Base-by-base conservation (phyloP, 306 rosid genomes). In the barrel medic (Medicago truncatula) region DNA sequence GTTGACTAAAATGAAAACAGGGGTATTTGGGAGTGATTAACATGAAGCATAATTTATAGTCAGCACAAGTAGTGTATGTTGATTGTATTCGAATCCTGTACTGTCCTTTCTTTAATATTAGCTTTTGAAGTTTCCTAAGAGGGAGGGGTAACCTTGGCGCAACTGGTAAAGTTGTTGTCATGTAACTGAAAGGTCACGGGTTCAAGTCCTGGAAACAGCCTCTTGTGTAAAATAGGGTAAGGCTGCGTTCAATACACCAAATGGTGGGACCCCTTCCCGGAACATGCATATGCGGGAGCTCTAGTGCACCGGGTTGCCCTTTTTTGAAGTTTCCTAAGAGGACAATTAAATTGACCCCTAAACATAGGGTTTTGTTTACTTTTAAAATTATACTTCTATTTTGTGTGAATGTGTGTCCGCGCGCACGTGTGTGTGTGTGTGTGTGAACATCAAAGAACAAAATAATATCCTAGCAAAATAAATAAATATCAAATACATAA, bases 1-100 rank as follows among this genome's bases (percentile, higher is more conserved):
- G 57, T 76, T 67, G 25, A 76, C 60, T 56, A 57, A 41, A 56
- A 41, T 10, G n/a, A 16, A 40, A 56, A 40, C 31, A n/a, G 16
- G 38, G 75, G 49, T 39, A 65, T 43, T 73, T 54, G 67, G 15
- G 21, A 47, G 44, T 39, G 59, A 23, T 18, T 50, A 52, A 50
- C 31, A 6, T 34, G 39, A 47, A 75, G 49, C 70, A 44, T 40
- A 34, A 73, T 40, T 58, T 58, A 12, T 13, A 75, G 63, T 34
- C 56, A 16, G 57, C 47, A 31, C 49, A 65, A 65, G 25, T 10
- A 25, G 62, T 11, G 54, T 53, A 57, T 61, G 43, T 34, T 61
- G 43, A 61, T 31, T 28, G 67, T 60, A 60, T 28, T 15, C 13
- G 18, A 60, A 31, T 14, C 20, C 17, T 14, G 20, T 31, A 7